phyloP scores from a whole-genome alignment of 1,284 basidiomycete genomes.

The Waitea zeae region DNA sequence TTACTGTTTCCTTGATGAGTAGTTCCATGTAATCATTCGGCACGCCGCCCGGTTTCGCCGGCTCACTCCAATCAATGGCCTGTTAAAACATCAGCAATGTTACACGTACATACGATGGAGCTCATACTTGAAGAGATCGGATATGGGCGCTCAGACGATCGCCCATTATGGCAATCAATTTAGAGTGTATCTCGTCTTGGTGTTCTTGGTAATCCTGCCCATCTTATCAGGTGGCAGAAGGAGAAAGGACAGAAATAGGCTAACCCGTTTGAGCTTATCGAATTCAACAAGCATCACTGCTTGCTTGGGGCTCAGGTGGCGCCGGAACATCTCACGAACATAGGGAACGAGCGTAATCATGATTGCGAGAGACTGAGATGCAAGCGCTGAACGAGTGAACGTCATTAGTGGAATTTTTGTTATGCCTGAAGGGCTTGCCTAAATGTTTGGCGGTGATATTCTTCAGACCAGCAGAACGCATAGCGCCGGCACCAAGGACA shows the following conservation, averaged over 20 bases:
- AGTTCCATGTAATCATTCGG: constrained; percentile 80
- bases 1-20: constrained; percentile 89
- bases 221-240: background rate
- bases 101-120: constrained; percentile 1
- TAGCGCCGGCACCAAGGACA: constrained; percentile 92
- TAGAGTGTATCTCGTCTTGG: constrained; percentile 96
- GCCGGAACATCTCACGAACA: constrained; percentile 82
- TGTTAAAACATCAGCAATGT: no score
- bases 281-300: constrained; percentile 96
- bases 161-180: constrained; percentile 97
- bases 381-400: constrained; percentile 77
- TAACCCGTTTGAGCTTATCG: constrained; percentile 88
- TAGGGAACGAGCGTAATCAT: constrained; percentile 95
- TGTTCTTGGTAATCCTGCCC: constrained; percentile 92
- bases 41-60: constrained; percentile 35
- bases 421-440: no score
- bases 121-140: constrained; percentile 51
- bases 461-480: constrained; percentile 93
- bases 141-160: constrained; percentile 84
- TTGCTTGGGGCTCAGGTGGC: constrained; percentile 85
- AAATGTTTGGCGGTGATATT: constrained; percentile 98
- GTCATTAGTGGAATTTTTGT: no score
- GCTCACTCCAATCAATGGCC: constrained; percentile 73
- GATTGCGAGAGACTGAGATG: constrained; percentile 88
- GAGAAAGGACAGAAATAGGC: constrained; percentile 13